Base-by-base conservation (phyloP, 2,329 filamentous ascomycete species). In the Harringtonia aguacate region DNA sequence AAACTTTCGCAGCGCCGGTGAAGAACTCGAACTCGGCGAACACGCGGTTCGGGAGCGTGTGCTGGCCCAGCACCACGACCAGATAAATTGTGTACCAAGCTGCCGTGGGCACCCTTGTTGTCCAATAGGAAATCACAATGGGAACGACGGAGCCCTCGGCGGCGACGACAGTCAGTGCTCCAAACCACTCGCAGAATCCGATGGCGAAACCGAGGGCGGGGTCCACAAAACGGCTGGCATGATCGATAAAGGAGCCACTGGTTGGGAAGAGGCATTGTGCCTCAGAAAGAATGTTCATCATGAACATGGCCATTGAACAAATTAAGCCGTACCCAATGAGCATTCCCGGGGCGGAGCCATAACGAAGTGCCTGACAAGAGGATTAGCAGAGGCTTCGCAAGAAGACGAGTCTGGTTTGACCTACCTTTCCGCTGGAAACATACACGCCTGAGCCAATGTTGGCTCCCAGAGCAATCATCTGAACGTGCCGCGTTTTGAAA, bases 191-290 rank as follows among this genome's bases (percentile, higher is more conserved):
- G n/a, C 67, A 71, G 66, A 67, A 71, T 12, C 66, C 69, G 55
- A 72, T 65, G 40, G 69, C 69, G 49, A 78, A 78, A 13, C 74
- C 76, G 30, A 80, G 59, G 14, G 70, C 70, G 3, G 72, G 70
- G 52, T 79, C 75, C 27, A 75, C 67, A 49, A 72, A 78, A 17
- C 73, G 68, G 15, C 62, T 64, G 44, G 69, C 71, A 40, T 75
- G 68, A 49, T 76, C 71, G 34, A 75, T 73, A 36, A 77, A 71
- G 15, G 70, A 69, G 36, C 72, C 67, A 29, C 70, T 64, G 41
- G 77, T 61, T 4, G 74, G 75, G 21, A 77, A 50, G 22, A 49
- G 41, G 33, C 45, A 46, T 36, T 46, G 43, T n/a, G 45, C 47
- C 27, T 49, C 49, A 27, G 35, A 40, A 38, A 49, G 38, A 6